phyloP scores from a whole-genome alignment of 2,329 filamentous ascomycete genomes.

The Aureobasidium lini region DNA sequence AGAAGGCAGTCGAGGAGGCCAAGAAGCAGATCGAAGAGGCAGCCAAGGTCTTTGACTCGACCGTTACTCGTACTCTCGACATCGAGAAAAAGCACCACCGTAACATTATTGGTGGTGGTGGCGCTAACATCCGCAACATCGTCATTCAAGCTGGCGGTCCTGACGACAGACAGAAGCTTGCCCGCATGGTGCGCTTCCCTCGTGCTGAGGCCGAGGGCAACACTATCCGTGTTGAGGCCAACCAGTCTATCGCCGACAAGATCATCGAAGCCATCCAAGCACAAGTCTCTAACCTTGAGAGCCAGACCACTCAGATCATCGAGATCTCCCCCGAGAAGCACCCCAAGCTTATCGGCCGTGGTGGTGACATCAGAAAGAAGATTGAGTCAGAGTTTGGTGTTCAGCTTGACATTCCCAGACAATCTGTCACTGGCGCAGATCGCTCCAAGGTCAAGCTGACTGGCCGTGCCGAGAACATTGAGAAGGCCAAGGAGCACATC shows the following conservation, averaged over 20 bases:
- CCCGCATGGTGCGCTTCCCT: slow-evolving; percentile 90
- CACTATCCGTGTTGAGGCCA: slow-evolving; percentile 81
- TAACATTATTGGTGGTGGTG: slow-evolving; percentile 78
- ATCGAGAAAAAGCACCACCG: slow-evolving; percentile 94
- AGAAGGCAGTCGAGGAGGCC: slow-evolving; percentile 81
- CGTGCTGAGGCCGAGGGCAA: slow-evolving; percentile 68
- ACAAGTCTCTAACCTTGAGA: slow-evolving; percentile 76
- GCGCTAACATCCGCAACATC: slow-evolving; percentile 81
- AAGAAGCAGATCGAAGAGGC: slow-evolving; percentile 87
- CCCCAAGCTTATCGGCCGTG: slow-evolving; percentile 80
- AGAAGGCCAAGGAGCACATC: slow-evolving; percentile 82
- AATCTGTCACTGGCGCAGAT: slow-evolving; percentile 58
- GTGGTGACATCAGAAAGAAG: slow-evolving; percentile 76
- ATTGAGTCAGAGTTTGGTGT: slow-evolving; percentile 83
- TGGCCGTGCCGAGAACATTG: slow-evolving; percentile 70
- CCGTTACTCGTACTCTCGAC: slow-evolving; percentile 73
- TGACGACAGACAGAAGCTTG: slow-evolving; percentile 73
- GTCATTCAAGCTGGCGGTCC: slow-evolving; percentile 84
- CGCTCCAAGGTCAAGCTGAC: slow-evolving; percentile 80
- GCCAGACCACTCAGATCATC: slow-evolving; percentile 67
- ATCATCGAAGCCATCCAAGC: slow-evolving; percentile 75
- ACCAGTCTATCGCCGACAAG: slow-evolving; percentile 75
- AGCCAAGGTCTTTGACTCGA: slow-evolving; percentile 80
- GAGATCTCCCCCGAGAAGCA: slow-evolving; percentile 89
- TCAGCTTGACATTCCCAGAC: slow-evolving; percentile 81